A percentile compares a stretch with the other conserved stretches of the same genome.
phyloP scores from a whole-genome alignment of 2,329 filamentous ascomycete species.

The Fonsecaea multimorphosa region DNA sequence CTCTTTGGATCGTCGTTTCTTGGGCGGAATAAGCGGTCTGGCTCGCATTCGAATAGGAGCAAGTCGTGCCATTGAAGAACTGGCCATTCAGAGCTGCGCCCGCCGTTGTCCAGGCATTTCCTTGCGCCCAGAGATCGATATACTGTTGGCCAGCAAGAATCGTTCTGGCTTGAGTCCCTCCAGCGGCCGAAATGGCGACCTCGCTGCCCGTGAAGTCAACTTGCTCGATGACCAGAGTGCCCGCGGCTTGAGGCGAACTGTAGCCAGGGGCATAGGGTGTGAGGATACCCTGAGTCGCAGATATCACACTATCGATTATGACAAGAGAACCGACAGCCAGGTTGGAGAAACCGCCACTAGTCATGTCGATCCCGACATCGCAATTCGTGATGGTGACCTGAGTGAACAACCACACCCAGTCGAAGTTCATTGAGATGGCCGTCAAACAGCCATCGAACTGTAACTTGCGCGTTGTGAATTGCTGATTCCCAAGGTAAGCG shows the following conservation, averaged over 20 bases:
- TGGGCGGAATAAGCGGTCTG: slow-evolving; percentile 41
- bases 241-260: slow-evolving; percentile 53
- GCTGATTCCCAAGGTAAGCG: slow-evolving; percentile 68
- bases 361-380: slow-evolving; percentile 59
- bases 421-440: slow-evolving; percentile 61
- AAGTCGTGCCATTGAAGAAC: slow-evolving; percentile 38
- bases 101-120: slow-evolving; percentile 64
- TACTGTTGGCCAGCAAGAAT: slow-evolving; percentile 54
- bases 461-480: slow-evolving; percentile 66
- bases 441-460: slow-evolving; percentile 56
- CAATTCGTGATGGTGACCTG: slow-evolving; percentile 60
- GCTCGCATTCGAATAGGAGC: slow-evolving; percentile 33
- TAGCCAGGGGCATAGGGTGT: slow-evolving; percentile 52
- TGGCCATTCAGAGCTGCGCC: slow-evolving; percentile 33
- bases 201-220: slow-evolving; percentile 58
- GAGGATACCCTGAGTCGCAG: slow-evolving; percentile 58
- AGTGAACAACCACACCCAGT: slow-evolving; percentile 67
- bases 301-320: slow-evolving; percentile 63
- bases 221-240: slow-evolving; percentile 63
- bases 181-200: slow-evolving; percentile 50
- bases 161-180: slow-evolving; percentile 44
- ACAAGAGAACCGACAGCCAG: slow-evolving; percentile 62
- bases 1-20: slow-evolving; percentile 59
- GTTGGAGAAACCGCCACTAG: slow-evolving; percentile 46
- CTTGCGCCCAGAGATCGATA: slow-evolving; percentile 73